Percentiles rank a stretch among this genome's conserved stretches.
Evolutionary conservation across 179 eudicot species (phyloP).

Genomic region (Spinacia oleracea): DNA sequence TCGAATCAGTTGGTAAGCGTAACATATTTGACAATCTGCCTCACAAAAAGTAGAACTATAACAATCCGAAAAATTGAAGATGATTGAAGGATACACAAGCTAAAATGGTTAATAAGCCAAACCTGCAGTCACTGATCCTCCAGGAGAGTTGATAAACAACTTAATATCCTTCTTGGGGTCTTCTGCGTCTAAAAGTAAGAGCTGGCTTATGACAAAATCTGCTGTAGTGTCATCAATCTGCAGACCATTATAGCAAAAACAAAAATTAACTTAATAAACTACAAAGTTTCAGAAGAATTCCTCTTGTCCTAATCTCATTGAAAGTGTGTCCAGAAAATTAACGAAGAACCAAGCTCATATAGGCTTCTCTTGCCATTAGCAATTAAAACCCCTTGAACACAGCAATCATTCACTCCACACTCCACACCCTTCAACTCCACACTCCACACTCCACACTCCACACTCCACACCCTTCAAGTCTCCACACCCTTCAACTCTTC

Average conservation of each 20-base stretch:
- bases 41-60: neutral
- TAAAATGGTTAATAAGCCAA: slow-evolving; percentile 19
- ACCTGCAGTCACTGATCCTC: slow-evolving; percentile 94
- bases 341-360: neutral
- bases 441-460: too few species aligned
- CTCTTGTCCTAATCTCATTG: neutral
- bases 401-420: neutral
- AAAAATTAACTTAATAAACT: neutral
- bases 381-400: neutral
- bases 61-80: neutral
- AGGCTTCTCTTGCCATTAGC: neutral
- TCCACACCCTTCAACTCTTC: too few species aligned
- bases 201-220: slow-evolving; percentile 86
- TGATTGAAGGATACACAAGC: neutral
- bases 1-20: neutral
- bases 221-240: slow-evolving; percentile 87
- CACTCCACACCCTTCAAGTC: too few species aligned
- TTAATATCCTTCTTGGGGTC: slow-evolving; percentile 73
- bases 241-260: slow-evolving; percentile 21
- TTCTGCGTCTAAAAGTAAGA: slow-evolving; percentile 85
- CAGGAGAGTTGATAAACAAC: slow-evolving; percentile 85
- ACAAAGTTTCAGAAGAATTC: neutral
- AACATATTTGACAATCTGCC: neutral
- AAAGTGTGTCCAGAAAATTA: neutral
- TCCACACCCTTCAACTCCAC: too few species aligned